phyloP scores from a whole-genome alignment of 1,139 yeast species.

The Geotrichum phurueaensis region DNA sequence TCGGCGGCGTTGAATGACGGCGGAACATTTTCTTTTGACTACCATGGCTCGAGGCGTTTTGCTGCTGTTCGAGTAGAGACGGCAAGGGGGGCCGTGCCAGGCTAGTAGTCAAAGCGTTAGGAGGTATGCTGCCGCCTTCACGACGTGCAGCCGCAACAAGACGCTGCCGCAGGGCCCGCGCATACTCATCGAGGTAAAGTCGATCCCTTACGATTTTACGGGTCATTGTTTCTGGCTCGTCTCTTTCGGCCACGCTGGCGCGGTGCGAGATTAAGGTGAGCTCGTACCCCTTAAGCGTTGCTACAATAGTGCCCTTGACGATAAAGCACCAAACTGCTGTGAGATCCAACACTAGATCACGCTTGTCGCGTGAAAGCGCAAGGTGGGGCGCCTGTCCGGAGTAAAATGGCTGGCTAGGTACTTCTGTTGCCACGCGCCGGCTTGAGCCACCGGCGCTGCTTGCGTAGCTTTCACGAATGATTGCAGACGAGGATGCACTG shows the following conservation, averaged over 20 bases:
- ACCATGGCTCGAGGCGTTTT: neutral
- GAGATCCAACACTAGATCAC: neutral
- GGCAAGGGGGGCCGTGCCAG: neutral
- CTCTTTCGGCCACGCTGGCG: neutral
- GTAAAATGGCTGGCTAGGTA: neutral
- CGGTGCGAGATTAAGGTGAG: neutral
- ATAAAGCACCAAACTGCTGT: conserved; percentile 7
- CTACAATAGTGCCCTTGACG: conserved; percentile 5
- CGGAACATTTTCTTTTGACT: neutral
- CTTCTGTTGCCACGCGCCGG: neutral
- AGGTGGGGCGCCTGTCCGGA: neutral
- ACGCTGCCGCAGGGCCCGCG: conserved; percentile 4
- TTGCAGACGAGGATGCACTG: neutral
- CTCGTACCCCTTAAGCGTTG: conserved; percentile 7
- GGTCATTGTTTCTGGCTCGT: neutral
- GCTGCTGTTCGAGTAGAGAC: neutral
- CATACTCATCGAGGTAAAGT: conserved; percentile 5
- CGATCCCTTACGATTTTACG: neutral
- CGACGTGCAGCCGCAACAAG: neutral
- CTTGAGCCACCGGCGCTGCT: neutral
- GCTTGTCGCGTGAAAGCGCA: neutral
- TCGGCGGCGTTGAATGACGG: neutral
- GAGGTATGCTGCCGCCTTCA: neutral
- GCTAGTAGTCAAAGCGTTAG: neutral
- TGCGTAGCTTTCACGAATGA: neutral